Evolutionary conservation across 1,284 basidiomycete species (phyloP).

Genomic region (Abortiporus biennis): DNA sequence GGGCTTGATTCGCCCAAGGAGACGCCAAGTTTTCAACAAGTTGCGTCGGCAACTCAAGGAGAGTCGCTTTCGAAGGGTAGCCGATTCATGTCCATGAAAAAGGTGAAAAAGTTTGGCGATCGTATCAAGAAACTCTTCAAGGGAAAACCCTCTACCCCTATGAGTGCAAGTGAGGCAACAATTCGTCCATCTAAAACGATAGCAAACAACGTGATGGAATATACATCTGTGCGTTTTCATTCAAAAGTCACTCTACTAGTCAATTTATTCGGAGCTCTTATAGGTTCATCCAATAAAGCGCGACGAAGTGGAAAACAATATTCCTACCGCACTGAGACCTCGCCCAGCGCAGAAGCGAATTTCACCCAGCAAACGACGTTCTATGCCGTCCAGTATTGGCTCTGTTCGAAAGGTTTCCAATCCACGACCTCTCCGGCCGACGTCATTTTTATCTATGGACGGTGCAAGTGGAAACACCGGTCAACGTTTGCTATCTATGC

Average conservation of each 20-base stretch:
- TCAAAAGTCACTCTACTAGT: too few species aligned
- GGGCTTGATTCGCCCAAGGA: too few species aligned
- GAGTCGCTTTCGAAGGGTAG: too few species aligned
- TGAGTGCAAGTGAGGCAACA: constrained; percentile 4
- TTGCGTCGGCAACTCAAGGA: too few species aligned
- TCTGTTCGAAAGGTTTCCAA: constrained; percentile 7
- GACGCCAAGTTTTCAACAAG: too few species aligned
- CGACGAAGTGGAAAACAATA: background rate
- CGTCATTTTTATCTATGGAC: constrained; percentile 12
- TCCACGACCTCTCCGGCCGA: constrained; percentile 10
- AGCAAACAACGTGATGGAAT: constrained; percentile 21
- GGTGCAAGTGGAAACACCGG: background rate
- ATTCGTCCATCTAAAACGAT: constrained; percentile 19
- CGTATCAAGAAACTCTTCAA: constrained; percentile 23
- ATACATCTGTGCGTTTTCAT: constrained; percentile 22
- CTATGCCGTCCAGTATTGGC: constrained; percentile 7
- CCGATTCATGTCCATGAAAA: constrained; percentile 12
- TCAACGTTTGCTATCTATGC: background rate
- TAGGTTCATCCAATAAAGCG: constrained; percentile 24
- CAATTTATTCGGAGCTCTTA: background rate
- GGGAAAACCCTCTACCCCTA: constrained; percentile 6
- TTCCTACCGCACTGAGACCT: too few species aligned
- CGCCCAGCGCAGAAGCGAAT: constrained; percentile 1
- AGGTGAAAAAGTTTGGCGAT: constrained; percentile 22
- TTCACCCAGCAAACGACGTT: too few species aligned